Percentiles rank a stretch among this genome's conserved stretches.
Evolutionary conservation across 2,329 filamentous ascomycete species (phyloP).

Genomic region (Scleromitrula shiraiana): DNA sequence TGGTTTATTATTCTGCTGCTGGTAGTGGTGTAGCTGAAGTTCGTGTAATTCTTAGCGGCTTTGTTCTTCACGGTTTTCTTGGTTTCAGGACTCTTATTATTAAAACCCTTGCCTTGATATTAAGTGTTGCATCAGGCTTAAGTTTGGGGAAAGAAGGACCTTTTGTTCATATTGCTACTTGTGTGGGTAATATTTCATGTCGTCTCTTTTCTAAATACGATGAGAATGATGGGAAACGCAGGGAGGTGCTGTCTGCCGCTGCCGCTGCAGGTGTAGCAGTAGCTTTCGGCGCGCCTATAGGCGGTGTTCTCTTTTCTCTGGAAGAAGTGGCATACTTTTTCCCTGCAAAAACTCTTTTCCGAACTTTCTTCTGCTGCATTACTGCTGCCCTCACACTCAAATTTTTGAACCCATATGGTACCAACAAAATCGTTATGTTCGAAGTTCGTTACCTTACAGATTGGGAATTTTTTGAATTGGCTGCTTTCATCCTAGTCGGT

Average conservation of each 20-base stretch:
- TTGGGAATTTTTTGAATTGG: constrained; percentile 90
- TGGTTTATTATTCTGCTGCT: constrained; percentile 92
- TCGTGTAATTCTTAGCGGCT: constrained; percentile 94
- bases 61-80: constrained; percentile 91
- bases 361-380: constrained; percentile 98
- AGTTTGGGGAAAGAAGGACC: constrained; percentile 90
- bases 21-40: constrained; percentile 96
- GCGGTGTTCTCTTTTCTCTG: constrained; percentile 84
- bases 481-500: constrained; percentile 77
- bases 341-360: constrained; percentile 91
- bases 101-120: constrained; percentile 74
- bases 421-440: constrained; percentile 93
- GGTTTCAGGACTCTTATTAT: constrained; percentile 79
- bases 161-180: constrained; percentile 95
- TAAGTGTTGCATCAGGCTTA: constrained; percentile 87
- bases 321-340: constrained; percentile 98
- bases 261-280: constrained; percentile 89
- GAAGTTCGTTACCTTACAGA: constrained; percentile 84
- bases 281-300: constrained; percentile 84
- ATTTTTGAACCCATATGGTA: constrained; percentile 93
- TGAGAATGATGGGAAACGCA: constrained; percentile 84
- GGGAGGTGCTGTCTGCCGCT: constrained; percentile 88
- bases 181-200: constrained; percentile 90
- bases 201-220: constrained; percentile 94
- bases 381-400: constrained; percentile 85